phyloP scores from a whole-genome alignment of 2,329 filamentous ascomycete genomes.

The Ascochyta rabiei region DNA sequence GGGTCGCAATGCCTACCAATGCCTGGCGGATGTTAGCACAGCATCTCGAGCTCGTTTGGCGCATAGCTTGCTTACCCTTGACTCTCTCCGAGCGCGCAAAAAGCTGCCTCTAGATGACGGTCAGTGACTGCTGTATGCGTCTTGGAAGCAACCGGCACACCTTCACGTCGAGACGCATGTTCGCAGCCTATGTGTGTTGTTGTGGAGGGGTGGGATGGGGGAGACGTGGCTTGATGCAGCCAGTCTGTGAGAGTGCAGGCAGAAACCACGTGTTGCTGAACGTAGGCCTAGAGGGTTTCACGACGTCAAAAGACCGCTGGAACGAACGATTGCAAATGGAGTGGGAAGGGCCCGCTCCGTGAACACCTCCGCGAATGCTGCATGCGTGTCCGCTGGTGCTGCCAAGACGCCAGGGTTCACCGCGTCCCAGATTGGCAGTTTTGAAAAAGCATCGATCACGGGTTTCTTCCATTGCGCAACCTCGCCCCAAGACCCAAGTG shows the following conservation, averaged over 20 bases:
- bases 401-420: constrained; percentile 40
- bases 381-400: constrained; percentile 35
- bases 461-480: constrained; percentile 23
- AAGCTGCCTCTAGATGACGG: constrained; percentile 70
- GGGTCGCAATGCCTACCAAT: constrained; percentile 38
- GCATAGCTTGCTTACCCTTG: constrained; percentile 58
- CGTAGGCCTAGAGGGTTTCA: neutral
- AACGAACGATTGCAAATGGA: constrained; percentile 8
- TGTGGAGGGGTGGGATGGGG: constrained; percentile 36
- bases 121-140: constrained; percentile 42
- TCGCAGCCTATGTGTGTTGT: constrained; percentile 34
- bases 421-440: constrained; percentile 29
- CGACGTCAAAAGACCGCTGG: constrained; percentile 7
- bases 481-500: constrained; percentile 14
- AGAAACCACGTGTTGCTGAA: constrained; percentile 5
- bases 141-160: constrained; percentile 26
- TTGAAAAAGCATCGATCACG: constrained; percentile 26
- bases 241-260: constrained; percentile 37
- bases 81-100: constrained; percentile 93
- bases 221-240: constrained; percentile 50
- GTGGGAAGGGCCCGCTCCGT: constrained; percentile 11
- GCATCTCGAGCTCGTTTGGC: constrained; percentile 1
- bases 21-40: constrained; percentile 39
- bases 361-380: constrained; percentile 10
- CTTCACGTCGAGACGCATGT: constrained; percentile 56